Conservation (phyloP, 441 rosid species). For the Corymbia calophylla region DNA sequence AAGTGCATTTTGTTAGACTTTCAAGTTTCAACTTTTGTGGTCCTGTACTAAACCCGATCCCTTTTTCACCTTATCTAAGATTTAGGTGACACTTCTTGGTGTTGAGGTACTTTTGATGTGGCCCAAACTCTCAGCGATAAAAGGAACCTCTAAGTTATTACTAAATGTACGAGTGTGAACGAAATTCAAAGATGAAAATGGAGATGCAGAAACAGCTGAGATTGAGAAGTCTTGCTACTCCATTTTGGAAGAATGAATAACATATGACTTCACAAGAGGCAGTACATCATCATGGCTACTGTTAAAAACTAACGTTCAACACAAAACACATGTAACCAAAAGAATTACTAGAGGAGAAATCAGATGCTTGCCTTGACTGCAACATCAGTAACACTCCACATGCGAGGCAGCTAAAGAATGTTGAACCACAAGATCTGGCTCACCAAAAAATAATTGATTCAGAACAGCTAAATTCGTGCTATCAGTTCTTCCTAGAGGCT, state of each 20-base stretch:
- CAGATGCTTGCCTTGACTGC: conserved; percentile 26
- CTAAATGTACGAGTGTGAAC: neutral
- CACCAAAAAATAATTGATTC: neutral
- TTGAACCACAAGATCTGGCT: conserved; percentile 9
- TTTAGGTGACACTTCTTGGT: neutral
- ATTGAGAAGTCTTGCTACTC: neutral
- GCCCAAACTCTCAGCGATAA: neutral
- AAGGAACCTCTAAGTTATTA: neutral
- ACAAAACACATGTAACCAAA: neutral
- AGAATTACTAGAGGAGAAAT: neutral
- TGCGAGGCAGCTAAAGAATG: conserved; percentile 4
- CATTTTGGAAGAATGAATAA: neutral
- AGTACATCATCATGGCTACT: neutral
- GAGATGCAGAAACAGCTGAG: neutral
- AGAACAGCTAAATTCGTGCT: neutral
- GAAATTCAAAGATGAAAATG: neutral
- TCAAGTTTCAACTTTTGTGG: neutral
- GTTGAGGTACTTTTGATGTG: neutral
- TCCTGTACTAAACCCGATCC: neutral
- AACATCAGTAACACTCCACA: conserved; percentile 36
- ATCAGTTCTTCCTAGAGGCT: neutral
- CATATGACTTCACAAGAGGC: neutral
- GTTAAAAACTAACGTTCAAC: neutral
- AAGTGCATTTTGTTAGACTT: neutral
- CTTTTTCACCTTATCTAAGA: neutral